phyloP scores from a whole-genome alignment of 2,329 filamentous ascomycete genomes.

The Phialophora tarda region DNA sequence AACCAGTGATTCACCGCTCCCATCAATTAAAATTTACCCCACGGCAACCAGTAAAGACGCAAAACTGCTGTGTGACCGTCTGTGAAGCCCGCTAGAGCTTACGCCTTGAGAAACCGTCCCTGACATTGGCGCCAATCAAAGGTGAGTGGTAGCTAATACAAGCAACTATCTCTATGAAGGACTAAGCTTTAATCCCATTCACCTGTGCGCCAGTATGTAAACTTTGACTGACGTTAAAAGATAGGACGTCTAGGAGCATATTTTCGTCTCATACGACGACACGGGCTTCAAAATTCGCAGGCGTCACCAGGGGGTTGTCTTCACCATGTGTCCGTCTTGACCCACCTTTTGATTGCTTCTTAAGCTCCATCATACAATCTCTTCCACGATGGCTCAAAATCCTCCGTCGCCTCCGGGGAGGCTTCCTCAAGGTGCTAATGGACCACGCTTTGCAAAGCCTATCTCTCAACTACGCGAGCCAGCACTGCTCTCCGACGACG shows the following conservation, averaged over 20 bases:
- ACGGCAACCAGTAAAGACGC: neutral
- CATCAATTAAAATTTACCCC: neutral
- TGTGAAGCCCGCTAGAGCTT: neutral
- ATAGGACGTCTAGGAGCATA: neutral
- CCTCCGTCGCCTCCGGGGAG: slow-evolving; percentile 16
- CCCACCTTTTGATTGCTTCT: neutral
- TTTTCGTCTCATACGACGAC: neutral
- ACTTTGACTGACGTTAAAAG: neutral
- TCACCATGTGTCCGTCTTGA: slow-evolving; percentile 22
- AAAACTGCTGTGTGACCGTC: neutral
- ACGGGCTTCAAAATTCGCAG: neutral
- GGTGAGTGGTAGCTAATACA: slow-evolving; percentile 1
- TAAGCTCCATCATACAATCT: neutral
- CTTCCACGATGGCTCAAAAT: slow-evolving; percentile 20
- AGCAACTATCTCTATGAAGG: neutral
- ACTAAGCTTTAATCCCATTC: neutral
- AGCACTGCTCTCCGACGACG: slow-evolving; percentile 19
- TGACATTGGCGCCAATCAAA: neutral
- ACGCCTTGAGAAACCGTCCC: neutral
- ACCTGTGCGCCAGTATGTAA: neutral
- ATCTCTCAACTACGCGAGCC: slow-evolving; percentile 25
- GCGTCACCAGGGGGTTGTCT: neutral
- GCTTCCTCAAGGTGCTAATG: slow-evolving; percentile 16
- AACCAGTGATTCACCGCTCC: neutral
- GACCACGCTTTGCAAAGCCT: slow-evolving; percentile 20